Conservation (phyloP, 2,329 filamentous ascomycete species). For the Neurospora crassa region DNA sequence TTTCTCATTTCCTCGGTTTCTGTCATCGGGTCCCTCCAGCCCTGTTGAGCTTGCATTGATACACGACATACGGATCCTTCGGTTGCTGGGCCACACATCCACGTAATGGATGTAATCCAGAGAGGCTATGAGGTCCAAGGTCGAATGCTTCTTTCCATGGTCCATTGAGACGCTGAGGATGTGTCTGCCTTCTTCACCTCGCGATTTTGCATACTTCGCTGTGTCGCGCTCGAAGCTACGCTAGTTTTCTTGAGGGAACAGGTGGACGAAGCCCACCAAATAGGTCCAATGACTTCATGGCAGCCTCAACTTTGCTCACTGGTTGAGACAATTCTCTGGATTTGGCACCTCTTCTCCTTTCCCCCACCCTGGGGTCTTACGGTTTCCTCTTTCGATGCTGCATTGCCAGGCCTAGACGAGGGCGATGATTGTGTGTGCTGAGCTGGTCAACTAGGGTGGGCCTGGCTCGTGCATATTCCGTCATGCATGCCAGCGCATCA, state of each 20-base stretch:
- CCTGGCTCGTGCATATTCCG: constrained; percentile 45
- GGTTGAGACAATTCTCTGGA: constrained; percentile 5
- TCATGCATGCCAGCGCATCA: constrained; percentile 52
- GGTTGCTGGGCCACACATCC: background rate
- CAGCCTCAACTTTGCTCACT: constrained; percentile 6
- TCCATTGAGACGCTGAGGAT: background rate
- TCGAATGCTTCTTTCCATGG: background rate
- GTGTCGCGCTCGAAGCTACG: background rate
- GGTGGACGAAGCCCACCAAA: background rate
- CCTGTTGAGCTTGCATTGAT: constrained; percentile 9
- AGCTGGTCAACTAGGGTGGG: constrained; percentile 34
- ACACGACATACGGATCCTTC: constrained; percentile 6
- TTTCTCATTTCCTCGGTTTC: constrained; percentile 5
- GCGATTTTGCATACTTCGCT: background rate
- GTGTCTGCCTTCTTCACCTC: background rate
- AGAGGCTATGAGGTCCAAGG: background rate
- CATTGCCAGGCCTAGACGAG: constrained; percentile 13
- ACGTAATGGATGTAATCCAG: constrained; percentile 4
- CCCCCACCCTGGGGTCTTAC: constrained; percentile 5
- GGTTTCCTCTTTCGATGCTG: constrained; percentile 11
- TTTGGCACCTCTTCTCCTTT: background rate
- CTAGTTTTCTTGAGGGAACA: background rate
- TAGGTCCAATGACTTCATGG: background rate
- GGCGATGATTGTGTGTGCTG: constrained; percentile 23
- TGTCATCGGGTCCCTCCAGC: constrained; percentile 2